Base-by-base conservation (phyloP, 495 filamentous ascomycete genomes). In the Neurospora discreta region DNA sequence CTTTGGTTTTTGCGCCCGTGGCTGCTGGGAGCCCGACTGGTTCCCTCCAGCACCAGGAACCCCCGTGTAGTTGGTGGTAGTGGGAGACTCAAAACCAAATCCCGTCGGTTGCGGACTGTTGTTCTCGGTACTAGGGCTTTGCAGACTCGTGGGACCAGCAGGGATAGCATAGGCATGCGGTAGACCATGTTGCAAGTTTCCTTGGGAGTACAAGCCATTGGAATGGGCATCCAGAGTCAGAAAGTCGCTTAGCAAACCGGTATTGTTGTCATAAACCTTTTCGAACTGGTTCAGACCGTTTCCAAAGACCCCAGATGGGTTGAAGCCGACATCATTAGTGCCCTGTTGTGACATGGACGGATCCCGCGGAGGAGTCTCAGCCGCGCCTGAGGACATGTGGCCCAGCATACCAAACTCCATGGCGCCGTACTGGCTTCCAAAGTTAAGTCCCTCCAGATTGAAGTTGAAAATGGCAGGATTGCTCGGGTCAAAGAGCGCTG, bases 391-490 rank as follows among this genome's bases (percentile, higher is more conserved):
- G 39, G 92, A 92, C 91, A 99, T 95, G 77, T 97, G 94, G 23
- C 92, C 92, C 5, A 99, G 88, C 88, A 97, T 97, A 26, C 92
- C 90, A 77, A 98, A 97, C 79, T 99, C 95, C 72, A 96, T 80
- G 39, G 93, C 94, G 72, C 93, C 94, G 75, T 97, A 99, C 40
- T 95, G 92, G 77, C 95, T 98, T 68, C 93, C 94, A 77, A 98
- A 99, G 79, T 97, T 97, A 75, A 97, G 86, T 68, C 93, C 93
- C 41, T 95, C 93, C 3, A 97, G 85, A 78, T 98, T 93, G 78
- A 97, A 97, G 78, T 97, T 97, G 84, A 94, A 97, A 65, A 97
- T 80, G 1, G 92, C 91, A 9, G 94, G 92, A 79, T 98, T 94
- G 76, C 90, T 93, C 2, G 93, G 92, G 76, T 97, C 94, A 79